A percentile compares a stretch with the other conserved stretches of the same genome.
phyloP scores from a whole-genome alignment of 768 basidiomycete genomes.

The Suillus alpinus region DNA sequence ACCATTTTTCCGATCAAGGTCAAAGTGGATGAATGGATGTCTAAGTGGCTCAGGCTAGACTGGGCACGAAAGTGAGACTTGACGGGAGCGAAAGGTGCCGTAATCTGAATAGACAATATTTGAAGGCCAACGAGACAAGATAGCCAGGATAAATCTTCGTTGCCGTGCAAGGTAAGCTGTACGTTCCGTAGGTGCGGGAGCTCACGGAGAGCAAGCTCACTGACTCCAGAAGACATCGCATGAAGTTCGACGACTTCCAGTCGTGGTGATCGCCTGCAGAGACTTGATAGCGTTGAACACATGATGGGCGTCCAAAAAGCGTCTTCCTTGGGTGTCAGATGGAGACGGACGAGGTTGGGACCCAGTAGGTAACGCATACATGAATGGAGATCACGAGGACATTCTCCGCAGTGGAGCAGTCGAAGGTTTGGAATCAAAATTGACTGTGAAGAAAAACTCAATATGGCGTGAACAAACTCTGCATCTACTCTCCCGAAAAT shows the following conservation, averaged over 20 bases:
- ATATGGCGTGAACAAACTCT: neutral
- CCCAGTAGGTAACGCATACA: neutral
- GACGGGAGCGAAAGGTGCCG: neutral
- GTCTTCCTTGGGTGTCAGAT: neutral
- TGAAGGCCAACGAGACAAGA: neutral
- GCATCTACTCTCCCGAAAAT: neutral
- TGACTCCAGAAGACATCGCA: neutral
- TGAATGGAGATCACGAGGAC: neutral
- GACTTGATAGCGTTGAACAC: neutral
- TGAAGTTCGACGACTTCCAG: neutral
- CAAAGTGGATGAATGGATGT: neutral
- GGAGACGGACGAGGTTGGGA: neutral
- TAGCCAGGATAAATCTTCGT: neutral
- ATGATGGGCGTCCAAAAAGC: neutral
- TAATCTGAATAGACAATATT: neutral
- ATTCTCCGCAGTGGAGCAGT: neutral
- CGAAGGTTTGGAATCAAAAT: neutral
- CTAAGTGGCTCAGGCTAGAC: neutral
- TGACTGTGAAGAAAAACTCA: neutral
- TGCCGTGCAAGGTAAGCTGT: neutral
- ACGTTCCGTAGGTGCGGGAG: neutral
- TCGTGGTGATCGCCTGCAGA: neutral
- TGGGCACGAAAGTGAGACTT: neutral
- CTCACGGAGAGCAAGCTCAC: neutral
- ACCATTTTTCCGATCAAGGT: neutral